Evolutionary conservation across 768 basidiomycete species (phyloP).

Genomic region (Panaeolus papilionaceus): DNA sequence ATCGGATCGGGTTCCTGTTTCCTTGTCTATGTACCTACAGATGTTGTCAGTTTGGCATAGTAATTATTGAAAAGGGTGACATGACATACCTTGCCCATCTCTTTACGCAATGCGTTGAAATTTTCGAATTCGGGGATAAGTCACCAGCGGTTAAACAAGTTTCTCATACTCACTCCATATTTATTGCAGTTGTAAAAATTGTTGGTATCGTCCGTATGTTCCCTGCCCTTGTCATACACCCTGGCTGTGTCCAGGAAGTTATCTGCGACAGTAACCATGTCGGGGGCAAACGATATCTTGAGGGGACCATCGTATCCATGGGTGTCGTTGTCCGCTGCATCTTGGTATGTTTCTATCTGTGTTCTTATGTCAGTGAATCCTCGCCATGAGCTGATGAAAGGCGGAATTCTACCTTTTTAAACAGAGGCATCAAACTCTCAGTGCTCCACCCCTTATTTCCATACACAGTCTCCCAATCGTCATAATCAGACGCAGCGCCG

Average conservation of each 20-base stretch:
- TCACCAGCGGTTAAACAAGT: neutral
- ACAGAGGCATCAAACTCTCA: constrained; percentile 57
- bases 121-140: neutral
- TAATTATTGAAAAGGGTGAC: neutral
- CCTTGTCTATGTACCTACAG: constrained; percentile 59
- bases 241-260: constrained; percentile 28
- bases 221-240: constrained; percentile 54
- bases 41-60: too few species aligned
- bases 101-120: constrained; percentile 32
- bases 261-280: constrained; percentile 47
- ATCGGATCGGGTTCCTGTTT: constrained; percentile 63
- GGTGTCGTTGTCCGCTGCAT: constrained; percentile 32
- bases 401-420: constrained; percentile 53
- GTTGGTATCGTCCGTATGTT: constrained; percentile 53
- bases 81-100: constrained; percentile 58
- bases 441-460: constrained; percentile 69
- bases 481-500: constrained; percentile 66
- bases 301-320: constrained; percentile 62
- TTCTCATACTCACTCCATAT: constrained; percentile 51
- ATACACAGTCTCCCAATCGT: constrained; percentile 60
- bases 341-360: constrained; percentile 51
- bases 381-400: neutral
- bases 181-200: constrained; percentile 45
- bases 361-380: neutral
- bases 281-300: constrained; percentile 50